Conservation (phyloP, 768 basidiomycete genomes). For the Rhodotorula kratochvilovae region DNA sequence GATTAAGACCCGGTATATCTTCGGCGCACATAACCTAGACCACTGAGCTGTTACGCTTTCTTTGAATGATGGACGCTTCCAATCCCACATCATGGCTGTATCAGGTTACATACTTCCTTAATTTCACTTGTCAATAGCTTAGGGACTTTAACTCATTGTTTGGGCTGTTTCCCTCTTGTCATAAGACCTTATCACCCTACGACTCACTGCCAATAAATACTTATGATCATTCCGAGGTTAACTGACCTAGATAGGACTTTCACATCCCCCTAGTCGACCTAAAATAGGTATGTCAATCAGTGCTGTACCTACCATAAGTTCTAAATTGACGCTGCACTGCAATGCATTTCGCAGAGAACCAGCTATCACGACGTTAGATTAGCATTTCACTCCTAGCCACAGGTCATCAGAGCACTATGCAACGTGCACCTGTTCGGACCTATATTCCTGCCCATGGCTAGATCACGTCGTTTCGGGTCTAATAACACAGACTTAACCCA, state of each 20-base stretch:
- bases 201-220: conserved; percentile 40
- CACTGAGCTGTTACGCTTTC: conserved; percentile 46
- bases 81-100: conserved; percentile 45
- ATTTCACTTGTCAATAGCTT: conserved; percentile 43
- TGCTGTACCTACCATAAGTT: conserved; percentile 41
- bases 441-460: conserved; percentile 37
- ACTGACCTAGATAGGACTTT: conserved; percentile 42
- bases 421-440: conserved; percentile 38
- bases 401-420: conserved; percentile 39
- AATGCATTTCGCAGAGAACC: conserved; percentile 45
- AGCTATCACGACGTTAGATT: conserved; percentile 44
- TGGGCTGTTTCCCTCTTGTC: conserved; percentile 44
- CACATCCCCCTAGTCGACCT: conserved; percentile 40
- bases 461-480: conserved; percentile 41
- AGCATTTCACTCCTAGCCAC: conserved; percentile 44
- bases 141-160: conserved; percentile 44
- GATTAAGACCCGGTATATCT: conserved; percentile 45
- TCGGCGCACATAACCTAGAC: conserved; percentile 43
- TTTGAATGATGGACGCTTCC: conserved; percentile 45
- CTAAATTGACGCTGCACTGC: conserved; percentile 41
- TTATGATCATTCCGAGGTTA: conserved; percentile 43
- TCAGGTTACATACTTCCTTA: conserved; percentile 44
- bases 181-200: conserved; percentile 41
- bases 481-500: conserved; percentile 26
- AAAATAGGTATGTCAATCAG: conserved; percentile 30